phyloP scores from a whole-genome alignment of 2,329 filamentous ascomycete species.

The Hypoxylon sp. region DNA sequence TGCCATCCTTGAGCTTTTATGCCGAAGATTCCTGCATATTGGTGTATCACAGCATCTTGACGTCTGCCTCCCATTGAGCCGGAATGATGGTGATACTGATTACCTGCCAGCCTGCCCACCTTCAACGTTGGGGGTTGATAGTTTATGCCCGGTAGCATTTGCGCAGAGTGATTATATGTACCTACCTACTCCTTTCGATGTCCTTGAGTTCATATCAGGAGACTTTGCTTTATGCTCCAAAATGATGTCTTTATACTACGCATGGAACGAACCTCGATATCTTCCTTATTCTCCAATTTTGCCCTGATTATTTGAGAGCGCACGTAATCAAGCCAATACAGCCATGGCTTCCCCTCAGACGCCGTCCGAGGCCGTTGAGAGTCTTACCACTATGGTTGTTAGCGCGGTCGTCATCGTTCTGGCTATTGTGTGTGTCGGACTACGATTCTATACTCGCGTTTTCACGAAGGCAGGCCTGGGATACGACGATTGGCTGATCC shows the following conservation, averaged over 20 bases:
- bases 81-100: slow-evolving; percentile 2
- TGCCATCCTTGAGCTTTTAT: not conserved
- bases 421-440: slow-evolving; percentile 27
- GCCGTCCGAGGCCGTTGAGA: not conserved
- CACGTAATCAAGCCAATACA: not conserved
- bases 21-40: slow-evolving; percentile 5
- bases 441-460: slow-evolving; percentile 43
- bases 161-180: not conserved
- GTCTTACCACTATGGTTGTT: slow-evolving; percentile 46
- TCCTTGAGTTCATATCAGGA: not conserved
- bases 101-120: not conserved
- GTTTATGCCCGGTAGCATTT: not conserved
- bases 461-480: slow-evolving; percentile 34
- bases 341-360: not conserved
- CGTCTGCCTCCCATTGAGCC: not conserved
- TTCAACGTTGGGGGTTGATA: slow-evolving; percentile 7
- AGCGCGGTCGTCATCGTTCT: slow-evolving; percentile 38
- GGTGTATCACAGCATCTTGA: slow-evolving; percentile 6
- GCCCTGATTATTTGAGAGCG: not conserved
- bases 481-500: slow-evolving; percentile 44
- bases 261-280: not conserved
- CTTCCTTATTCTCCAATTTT: not conserved
- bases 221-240: no score
- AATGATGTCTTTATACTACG: not conserved
- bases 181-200: not conserved